Base-by-base conservation (phyloP, 768 basidiomycete genomes). In the Podaxis sp. region DNA sequence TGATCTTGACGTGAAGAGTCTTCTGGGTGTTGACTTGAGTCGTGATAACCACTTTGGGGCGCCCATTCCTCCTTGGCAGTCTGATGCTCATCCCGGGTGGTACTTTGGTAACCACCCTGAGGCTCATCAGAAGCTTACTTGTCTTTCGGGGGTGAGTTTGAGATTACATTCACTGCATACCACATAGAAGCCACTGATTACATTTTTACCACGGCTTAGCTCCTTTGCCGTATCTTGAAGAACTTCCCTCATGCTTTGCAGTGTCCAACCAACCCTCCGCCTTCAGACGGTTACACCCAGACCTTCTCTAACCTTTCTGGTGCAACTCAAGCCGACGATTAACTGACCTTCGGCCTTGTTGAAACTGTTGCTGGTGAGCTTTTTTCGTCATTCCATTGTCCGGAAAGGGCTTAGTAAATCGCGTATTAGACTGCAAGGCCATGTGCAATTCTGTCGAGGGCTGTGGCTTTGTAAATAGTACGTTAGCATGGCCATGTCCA, bases 381-480 rank as follows among this genome's bases (percentile, higher is more conserved):
- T 30, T 17, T 28, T 17, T 42, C 19, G 38, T 44, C 39, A 28
- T 46, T 51, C 17, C 26, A 52, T 49, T 19, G 40, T 24, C 24
- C 24, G 53, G 30, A 44, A 56, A 60, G 44, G 28, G 56, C 55
- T 13, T 24, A 26, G 11, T 11, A 44, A 44, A 36, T 46, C 40
- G 60, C 38, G n/a, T 44, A 33, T 59, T 51, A 82, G 79, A 79
- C 28, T 82, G 80, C 71, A 75, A 76, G 68, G 72, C 74, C 15
- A 82, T 80, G 80, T 82, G 80, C 65, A 72, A 79, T 67, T 64
- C 68, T 33, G 77, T 80, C 53, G 4, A 19, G 1, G 78, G 75
- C 19, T 81, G 80, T 69, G 68, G 60, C 11, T 82, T 82, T 65
- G 74, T 74, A 60, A 82, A 82, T 66, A 74, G 79, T 81, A 65